Percentiles rank a stretch among this genome's conserved stretches.
These are phyloP conservation scores for Fraxinus sp. DNA, from an alignment of 305 asterid species.

Conservation along the genomic window DNA sequence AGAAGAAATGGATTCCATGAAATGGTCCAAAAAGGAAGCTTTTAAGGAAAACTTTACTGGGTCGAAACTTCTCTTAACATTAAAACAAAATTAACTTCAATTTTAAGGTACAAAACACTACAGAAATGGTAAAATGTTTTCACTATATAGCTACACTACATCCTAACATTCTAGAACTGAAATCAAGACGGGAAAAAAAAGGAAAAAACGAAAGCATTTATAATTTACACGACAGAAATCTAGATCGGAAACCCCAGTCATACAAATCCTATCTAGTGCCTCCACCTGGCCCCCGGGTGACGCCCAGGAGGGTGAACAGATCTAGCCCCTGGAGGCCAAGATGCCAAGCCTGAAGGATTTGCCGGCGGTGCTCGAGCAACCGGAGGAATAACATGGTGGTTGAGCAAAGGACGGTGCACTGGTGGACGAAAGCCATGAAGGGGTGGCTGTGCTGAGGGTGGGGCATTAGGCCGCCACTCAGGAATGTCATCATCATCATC, in stretches of 20 bases:
- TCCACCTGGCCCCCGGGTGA: conserved; percentile 41
- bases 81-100: not conserved
- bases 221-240: conserved; percentile 28
- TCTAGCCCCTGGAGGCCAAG: conserved; percentile 29
- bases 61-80: not conserved
- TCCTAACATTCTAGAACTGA: not conserved
- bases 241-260: not conserved
- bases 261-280: conserved; percentile 19
- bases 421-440: conserved; percentile 31
- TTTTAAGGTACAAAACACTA: not conserved
- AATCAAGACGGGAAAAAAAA: not conserved
- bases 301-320: conserved; percentile 38
- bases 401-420: conserved; percentile 11
- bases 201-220: not conserved
- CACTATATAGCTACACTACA: not conserved
- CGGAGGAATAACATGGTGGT: conserved; percentile 23
- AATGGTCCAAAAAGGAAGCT: not conserved
- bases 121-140: not conserved
- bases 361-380: not conserved
- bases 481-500: conserved; percentile 94
- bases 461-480: conserved; percentile 81
- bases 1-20: not conserved
- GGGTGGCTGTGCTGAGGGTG: conserved; percentile 22
- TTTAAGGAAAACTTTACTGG: not conserved
- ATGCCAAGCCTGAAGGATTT: conserved; percentile 8